These are phyloP conservation scores for Myrmaecium sp. DNA, from an alignment of 2,329 filamentous ascomycete genomes.

Conservation along the genomic window DNA sequence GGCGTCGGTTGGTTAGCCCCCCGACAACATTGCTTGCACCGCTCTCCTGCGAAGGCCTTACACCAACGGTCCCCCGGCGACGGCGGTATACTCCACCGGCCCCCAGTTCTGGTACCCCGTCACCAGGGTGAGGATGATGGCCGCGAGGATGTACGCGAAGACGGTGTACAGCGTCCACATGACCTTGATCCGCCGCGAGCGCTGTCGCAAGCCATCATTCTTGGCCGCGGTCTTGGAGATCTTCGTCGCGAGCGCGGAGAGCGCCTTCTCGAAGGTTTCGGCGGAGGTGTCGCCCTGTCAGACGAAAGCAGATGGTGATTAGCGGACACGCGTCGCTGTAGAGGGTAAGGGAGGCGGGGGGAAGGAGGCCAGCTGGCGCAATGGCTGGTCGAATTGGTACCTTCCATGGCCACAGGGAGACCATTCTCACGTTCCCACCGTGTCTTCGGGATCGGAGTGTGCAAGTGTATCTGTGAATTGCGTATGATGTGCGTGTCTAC, in stretches of 20 bases:
- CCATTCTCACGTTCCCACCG: too few relatives aligned
- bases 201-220: slow-evolving; percentile 56
- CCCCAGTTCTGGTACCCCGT: slow-evolving; percentile 71
- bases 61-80: slow-evolving; percentile 65
- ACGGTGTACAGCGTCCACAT: slow-evolving; percentile 81
- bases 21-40: neutral
- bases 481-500: too few relatives aligned
- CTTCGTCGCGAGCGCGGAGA: slow-evolving; percentile 66
- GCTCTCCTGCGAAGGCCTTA: slow-evolving; percentile 25
- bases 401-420: slow-evolving; percentile 75
- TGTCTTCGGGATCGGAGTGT: too few relatives aligned
- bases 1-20: slow-evolving; percentile 8
- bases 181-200: slow-evolving; percentile 61
- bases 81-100: slow-evolving; percentile 56
- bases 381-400: too few relatives aligned
- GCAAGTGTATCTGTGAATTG: too few relatives aligned
- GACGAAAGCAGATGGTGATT: slow-evolving; percentile 7
- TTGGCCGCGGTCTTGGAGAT: slow-evolving; percentile 58
- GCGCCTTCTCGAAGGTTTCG: slow-evolving; percentile 81
- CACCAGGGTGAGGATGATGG: slow-evolving; percentile 66
- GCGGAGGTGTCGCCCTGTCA: slow-evolving; percentile 62
- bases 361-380: slow-evolving; percentile 11
- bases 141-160: slow-evolving; percentile 78
- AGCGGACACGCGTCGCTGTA: slow-evolving; percentile 2
- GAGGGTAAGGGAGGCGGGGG: neutral